phyloP scores from a whole-genome alignment of 2,329 filamentous ascomycete genomes.

The Fusarium equiseti region DNA sequence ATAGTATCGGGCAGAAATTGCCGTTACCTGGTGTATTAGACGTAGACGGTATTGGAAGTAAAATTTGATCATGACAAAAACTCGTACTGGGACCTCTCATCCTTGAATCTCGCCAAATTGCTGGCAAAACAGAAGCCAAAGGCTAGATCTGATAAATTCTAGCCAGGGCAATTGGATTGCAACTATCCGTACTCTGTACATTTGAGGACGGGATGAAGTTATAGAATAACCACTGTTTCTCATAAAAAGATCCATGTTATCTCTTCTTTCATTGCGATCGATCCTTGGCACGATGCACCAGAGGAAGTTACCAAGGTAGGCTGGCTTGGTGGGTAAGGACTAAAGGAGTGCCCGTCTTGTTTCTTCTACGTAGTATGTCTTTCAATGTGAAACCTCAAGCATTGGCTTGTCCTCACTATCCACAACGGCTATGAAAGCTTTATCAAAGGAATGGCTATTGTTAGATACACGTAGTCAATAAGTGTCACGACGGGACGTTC shows the following conservation, averaged over 20 bases:
- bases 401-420: slow-evolving; percentile 8
- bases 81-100: background rate
- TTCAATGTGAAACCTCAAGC: slow-evolving; percentile 23
- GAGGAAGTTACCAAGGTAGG: background rate
- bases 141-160: background rate
- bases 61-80: slow-evolving; percentile 5
- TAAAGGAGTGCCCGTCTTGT: slow-evolving; percentile 26
- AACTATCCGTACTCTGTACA: background rate
- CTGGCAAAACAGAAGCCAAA: background rate
- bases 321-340: slow-evolving; percentile 20
- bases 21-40: background rate
- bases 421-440: background rate
- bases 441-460: slow-evolving; percentile 2
- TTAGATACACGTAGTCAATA: slow-evolving; percentile 7
- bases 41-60: slow-evolving; percentile 1
- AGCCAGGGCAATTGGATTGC: background rate
- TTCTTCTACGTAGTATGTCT: background rate
- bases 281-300: slow-evolving; percentile 27
- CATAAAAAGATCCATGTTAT: background rate
- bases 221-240: background rate
- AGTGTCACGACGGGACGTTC: background rate
- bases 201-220: background rate
- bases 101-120: slow-evolving; percentile 9
- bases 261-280: background rate
- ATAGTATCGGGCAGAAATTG: slow-evolving; percentile 3